A percentile compares a stretch with the other conserved stretches of the same genome.
These are phyloP conservation scores for Rosa persica DNA, from an alignment of 306 rosid species.

Conservation along the genomic window DNA sequence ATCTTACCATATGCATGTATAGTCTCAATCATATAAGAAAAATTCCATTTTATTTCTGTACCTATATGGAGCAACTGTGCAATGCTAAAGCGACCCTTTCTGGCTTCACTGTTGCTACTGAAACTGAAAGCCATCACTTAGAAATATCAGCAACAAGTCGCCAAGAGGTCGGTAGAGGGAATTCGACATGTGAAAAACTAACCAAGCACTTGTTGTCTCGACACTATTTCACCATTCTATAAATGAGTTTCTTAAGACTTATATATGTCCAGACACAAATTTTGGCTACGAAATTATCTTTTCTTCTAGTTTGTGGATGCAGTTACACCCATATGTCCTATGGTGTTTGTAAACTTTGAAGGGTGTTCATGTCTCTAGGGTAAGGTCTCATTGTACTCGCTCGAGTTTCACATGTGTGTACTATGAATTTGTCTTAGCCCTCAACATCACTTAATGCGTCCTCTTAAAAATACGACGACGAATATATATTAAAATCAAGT, in stretches of 20 bases:
- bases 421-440: background rate
- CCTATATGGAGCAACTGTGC: constrained; percentile 3
- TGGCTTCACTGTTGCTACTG: background rate
- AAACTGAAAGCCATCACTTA: background rate
- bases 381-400: background rate
- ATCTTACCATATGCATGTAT: background rate
- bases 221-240: constrained; percentile 6
- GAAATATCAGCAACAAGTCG: background rate
- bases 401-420: background rate
- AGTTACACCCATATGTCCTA: background rate
- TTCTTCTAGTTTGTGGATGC: background rate
- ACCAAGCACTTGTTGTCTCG: background rate
- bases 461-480: too few relatives aligned
- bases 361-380: background rate
- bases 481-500: too few relatives aligned
- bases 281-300: background rate
- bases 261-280: background rate
- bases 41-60: background rate
- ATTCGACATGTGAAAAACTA: constrained; percentile 7
- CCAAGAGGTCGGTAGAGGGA: constrained; percentile 3
- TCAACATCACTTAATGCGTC: background rate
- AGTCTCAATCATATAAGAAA: background rate
- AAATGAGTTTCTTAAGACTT: constrained; percentile 1
- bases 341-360: background rate
- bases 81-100: constrained; percentile 5